Conservation (phyloP, 2,329 filamentous ascomycete genomes). For the Sarocladiaceae sp. region DNA sequence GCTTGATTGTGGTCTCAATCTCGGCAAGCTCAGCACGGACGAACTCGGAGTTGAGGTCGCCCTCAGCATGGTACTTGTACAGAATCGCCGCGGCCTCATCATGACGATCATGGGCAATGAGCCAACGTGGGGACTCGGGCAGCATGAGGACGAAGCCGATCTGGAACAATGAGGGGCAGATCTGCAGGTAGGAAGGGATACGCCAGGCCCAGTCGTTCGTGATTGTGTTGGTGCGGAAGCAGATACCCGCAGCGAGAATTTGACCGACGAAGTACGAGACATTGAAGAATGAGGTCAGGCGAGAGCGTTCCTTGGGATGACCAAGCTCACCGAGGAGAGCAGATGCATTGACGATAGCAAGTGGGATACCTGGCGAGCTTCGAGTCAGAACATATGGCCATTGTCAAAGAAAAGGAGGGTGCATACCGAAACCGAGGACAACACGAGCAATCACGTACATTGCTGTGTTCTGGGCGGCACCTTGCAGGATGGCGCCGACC, state of each 20-base stretch:
- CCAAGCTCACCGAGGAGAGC: conserved; percentile 56
- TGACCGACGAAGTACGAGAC: conserved; percentile 51
- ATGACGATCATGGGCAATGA: conserved; percentile 20
- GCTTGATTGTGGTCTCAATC: conserved; percentile 42
- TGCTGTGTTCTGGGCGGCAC: conserved; percentile 15
- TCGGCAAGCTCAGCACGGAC: conserved; percentile 47
- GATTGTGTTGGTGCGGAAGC: conserved; percentile 43
- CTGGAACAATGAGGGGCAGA: conserved; percentile 36
- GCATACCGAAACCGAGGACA: conserved; percentile 51
- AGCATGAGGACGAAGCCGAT: conserved; percentile 50
- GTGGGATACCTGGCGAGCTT: conserved; percentile 42
- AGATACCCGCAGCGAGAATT: conserved; percentile 45
- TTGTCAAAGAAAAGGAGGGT: neutral
- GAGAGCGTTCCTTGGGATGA: conserved; percentile 56
- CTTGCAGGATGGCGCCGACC: conserved; percentile 48
- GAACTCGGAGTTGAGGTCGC: conserved; percentile 34
- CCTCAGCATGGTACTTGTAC: conserved; percentile 44
- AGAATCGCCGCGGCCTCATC: conserved; percentile 46
- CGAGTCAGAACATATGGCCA: too few relatives aligned
- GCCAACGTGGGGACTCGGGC: conserved; percentile 43
- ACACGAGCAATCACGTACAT: conserved; percentile 60
- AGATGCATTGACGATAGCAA: conserved; percentile 55
- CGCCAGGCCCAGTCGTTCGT: conserved; percentile 36
- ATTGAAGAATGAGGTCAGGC: conserved; percentile 55
- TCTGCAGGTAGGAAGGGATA: conserved; percentile 43